A percentile compares a stretch with the other conserved stretches of the same genome.
Conservation (phyloP, 1,284 basidiomycete genomes). For the Puccinia novopanici region DNA sequence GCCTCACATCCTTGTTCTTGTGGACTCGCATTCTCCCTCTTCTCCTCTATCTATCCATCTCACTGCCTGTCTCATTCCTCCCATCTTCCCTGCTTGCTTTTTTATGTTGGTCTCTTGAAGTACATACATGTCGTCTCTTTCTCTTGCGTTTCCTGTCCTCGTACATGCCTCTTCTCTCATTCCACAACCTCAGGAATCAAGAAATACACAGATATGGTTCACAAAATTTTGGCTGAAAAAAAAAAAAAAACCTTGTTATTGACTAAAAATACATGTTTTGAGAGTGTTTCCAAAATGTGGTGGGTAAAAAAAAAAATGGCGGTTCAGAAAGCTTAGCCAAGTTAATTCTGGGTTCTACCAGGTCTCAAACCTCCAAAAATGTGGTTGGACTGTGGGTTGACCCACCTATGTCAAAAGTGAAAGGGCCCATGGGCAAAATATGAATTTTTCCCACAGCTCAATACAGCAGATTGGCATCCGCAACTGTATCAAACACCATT, state of each 20-base stretch:
- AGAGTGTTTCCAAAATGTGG: too few species aligned
- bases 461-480: not conserved
- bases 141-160: too few species aligned
- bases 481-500: not conserved
- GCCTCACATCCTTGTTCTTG: not conserved
- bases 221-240: not conserved
- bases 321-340: not conserved
- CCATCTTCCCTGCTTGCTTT: too few species aligned
- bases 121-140: too few species aligned
- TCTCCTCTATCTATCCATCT: not conserved
- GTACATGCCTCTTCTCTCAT: too few species aligned
- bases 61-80: too few species aligned
- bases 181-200: not conserved
- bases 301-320: too few species aligned
- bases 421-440: not conserved
- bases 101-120: too few species aligned
- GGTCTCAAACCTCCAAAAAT: not conserved
- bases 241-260: too few species aligned
- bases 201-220: not conserved
- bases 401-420: not conserved
- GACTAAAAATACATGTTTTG: too few species aligned
- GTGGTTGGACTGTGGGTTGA: not conserved
- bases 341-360: not conserved
- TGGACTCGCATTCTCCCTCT: not conserved
- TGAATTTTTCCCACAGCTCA: not conserved